Percentiles rank a stretch among this genome's conserved stretches.
Conservation (phyloP, 257 asterid species). For the Asclepias syriaca region DNA sequence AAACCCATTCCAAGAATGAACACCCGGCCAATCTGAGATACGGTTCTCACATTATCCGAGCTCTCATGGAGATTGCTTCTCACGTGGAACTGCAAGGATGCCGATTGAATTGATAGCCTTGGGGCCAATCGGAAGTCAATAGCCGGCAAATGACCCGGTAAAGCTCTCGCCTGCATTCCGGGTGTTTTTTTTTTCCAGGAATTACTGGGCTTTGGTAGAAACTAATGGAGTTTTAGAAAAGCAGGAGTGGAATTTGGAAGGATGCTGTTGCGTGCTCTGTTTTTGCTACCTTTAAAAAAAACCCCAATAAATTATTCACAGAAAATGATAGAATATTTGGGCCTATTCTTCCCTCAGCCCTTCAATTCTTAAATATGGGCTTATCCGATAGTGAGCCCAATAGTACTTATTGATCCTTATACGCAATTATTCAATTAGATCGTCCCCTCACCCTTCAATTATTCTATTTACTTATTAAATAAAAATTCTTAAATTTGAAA, state of each 20-base stretch:
- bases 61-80: conserved; percentile 30
- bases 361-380: not conserved
- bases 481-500: too few relatives aligned
- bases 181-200: not conserved
- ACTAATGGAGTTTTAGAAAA: not conserved
- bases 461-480: too few relatives aligned
- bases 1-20: conserved; percentile 89
- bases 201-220: not conserved
- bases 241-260: too few relatives aligned
- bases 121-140: conserved; percentile 21
- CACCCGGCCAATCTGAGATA: conserved; percentile 39
- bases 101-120: not conserved
- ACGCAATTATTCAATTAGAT: too few relatives aligned
- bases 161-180: conserved; percentile 35
- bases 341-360: not conserved
- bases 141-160: conserved; percentile 26
- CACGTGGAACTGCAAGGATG: conserved; percentile 14
- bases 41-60: conserved; percentile 11
- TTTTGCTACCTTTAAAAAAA: too few relatives aligned
- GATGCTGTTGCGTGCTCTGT: too few relatives aligned
- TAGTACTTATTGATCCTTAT: too few relatives aligned
- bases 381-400: not conserved
- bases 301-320: too few relatives aligned
- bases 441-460: too few relatives aligned
- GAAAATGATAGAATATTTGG: not conserved